Percentiles rank a stretch among this genome's conserved stretches.
Evolutionary conservation across 2,329 filamentous ascomycete genomes (phyloP).

Genomic region (Aspergillus puulaauensis): DNA sequence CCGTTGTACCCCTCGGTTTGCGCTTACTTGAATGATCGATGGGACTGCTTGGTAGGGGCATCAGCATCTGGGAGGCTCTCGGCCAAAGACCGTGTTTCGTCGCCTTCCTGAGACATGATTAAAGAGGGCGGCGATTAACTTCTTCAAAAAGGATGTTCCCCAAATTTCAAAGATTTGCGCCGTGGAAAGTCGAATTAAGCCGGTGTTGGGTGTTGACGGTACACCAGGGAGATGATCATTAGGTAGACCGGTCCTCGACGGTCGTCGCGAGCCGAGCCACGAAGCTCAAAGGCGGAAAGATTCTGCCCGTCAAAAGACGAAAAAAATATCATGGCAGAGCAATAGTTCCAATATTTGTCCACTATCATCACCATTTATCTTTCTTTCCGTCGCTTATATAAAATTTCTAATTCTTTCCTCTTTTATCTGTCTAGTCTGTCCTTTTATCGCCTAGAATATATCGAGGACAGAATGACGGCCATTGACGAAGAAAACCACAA

Average conservation of each 20-base stretch:
- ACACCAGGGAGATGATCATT: neutral
- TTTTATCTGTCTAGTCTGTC: neutral
- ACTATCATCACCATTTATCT: neutral
- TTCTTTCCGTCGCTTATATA: neutral
- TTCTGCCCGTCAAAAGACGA: slow-evolving; percentile 28
- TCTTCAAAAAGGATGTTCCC: neutral
- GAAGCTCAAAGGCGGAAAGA: slow-evolving; percentile 14
- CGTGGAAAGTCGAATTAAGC: neutral
- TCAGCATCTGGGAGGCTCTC: slow-evolving; percentile 36
- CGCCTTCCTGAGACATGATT: slow-evolving; percentile 34
- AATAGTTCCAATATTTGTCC: neutral
- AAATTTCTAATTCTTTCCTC: neutral
- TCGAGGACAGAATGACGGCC: slow-evolving; percentile 26
- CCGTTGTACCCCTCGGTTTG: neutral
- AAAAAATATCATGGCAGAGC: slow-evolving; percentile 7
- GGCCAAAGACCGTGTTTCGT: slow-evolving; percentile 26
- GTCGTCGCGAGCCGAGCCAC: neutral
- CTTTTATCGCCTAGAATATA: neutral
- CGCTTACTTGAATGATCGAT: slow-evolving; percentile 66
- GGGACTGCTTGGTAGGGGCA: slow-evolving; percentile 51
- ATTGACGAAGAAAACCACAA: slow-evolving; percentile 41
- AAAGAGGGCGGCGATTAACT: neutral
- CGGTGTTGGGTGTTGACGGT: neutral
- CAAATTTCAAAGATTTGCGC: neutral
- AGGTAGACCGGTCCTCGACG: neutral